phyloP scores from a whole-genome alignment of 2,329 filamentous ascomycete species.

The Aureobasidium sp. region DNA sequence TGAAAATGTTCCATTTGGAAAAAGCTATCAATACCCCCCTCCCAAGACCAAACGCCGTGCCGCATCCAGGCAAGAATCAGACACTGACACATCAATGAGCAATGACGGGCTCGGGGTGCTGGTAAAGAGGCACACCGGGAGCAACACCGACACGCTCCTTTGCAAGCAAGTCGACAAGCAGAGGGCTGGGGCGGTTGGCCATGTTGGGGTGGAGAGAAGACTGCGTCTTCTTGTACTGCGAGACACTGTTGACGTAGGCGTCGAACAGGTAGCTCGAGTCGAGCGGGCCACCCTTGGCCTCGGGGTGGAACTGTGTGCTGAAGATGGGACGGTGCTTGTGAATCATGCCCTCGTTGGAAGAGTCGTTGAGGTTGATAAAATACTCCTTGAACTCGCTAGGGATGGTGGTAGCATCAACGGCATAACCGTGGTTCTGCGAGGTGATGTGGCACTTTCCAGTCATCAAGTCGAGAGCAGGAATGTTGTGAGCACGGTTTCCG shows the following conservation, averaged over 20 bases:
- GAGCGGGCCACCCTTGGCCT: constrained; percentile 94
- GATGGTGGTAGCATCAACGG: constrained; percentile 78
- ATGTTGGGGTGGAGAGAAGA: constrained; percentile 61
- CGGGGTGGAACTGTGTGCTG: constrained; percentile 97
- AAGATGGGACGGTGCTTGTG: constrained; percentile 96
- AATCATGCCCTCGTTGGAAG: constrained; percentile 95
- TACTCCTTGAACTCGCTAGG: constrained; percentile 90
- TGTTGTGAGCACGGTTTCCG: constrained; percentile 98
- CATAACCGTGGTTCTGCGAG: constrained; percentile 97
- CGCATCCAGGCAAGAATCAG: neutral
- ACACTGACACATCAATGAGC: neutral
- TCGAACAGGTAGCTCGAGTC: constrained; percentile 96
- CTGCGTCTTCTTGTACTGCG: constrained; percentile 80
- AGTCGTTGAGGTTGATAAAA: constrained; percentile 97
- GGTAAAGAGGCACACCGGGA: constrained; percentile 29
- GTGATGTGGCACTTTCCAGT: constrained; percentile 98
- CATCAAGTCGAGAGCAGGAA: constrained; percentile 86
- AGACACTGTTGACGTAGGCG: constrained; percentile 85
- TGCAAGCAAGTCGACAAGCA: constrained; percentile 83
- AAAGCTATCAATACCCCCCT: neutral
- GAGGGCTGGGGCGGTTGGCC: constrained; percentile 79
- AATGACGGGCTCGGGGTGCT: constrained; percentile 14
- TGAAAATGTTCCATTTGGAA: neutral
- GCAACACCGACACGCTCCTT: constrained; percentile 89
- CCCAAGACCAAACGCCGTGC: constrained; percentile 3